Conservation (phyloP, 129 eudicot genomes). For the Kitagawia praeruptora region DNA sequence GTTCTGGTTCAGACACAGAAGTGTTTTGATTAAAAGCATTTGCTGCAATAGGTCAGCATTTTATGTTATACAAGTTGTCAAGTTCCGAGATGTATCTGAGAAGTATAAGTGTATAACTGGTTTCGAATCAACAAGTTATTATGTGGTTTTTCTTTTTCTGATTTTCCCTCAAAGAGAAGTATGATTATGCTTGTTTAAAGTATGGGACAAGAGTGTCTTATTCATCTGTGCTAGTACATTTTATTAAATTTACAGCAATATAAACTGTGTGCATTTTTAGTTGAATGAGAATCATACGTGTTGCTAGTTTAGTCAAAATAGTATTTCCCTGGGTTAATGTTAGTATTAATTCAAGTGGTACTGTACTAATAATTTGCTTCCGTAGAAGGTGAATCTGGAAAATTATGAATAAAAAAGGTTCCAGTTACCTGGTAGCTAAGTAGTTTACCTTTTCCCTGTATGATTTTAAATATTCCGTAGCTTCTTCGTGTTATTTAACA, state of each 20-base stretch:
- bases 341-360: no score
- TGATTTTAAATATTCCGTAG: no score
- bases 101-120: conserved; percentile 1
- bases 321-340: no score
- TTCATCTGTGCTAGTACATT: not conserved
- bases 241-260: not conserved
- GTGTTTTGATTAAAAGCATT: not conserved
- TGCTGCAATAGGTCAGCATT: not conserved
- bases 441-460: no score
- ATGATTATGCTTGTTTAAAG: not conserved
- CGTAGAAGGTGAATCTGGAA: no score
- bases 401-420: no score
- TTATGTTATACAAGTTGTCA: conserved; percentile 2
- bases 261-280: not conserved
- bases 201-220: not conserved
- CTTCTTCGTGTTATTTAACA: no score
- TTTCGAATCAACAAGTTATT: not conserved
- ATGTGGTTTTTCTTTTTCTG: not conserved
- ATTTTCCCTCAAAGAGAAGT: not conserved
- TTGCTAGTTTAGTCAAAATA: not conserved
- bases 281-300: not conserved
- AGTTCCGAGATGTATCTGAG: not conserved
- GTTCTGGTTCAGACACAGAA: not conserved
- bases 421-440: no score
- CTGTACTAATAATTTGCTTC: no score